Base-by-base conservation (phyloP, 495 filamentous ascomycete species). In the Baudoinia panamericana region DNA sequence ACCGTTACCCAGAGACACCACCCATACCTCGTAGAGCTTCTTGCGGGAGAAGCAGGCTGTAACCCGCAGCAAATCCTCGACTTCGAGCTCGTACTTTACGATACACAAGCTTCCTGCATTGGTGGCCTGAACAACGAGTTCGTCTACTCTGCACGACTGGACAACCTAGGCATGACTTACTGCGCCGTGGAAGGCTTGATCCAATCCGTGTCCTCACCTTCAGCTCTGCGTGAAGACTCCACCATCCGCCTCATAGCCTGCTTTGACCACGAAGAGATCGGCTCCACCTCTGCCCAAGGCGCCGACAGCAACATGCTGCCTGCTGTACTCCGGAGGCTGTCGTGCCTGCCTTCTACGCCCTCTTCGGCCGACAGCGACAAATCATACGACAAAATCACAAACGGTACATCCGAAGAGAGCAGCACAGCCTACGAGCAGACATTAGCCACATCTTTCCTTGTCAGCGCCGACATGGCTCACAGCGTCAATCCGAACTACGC, bases 241-340 rank as follows among this genome's bases (percentile, higher is more conserved):
- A 75, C 71, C 27, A 94, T 96, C 53, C 84, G 90, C 18, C 67
- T 99, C 9, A 79, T 94, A 52, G 75, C 84, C 17, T 76, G 86
- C 51, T 99, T 96, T 58, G 90, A 99, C 58, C 90, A 99, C 64
- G 90, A 99, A 59, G 90, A 99, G 55, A 87, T 96, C 53, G 92
- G 90, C 32, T 92, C 82, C 47, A 71, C 69, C 24, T 88, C 82
- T 7, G 86, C 90, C 5, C 92, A 99, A 51, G 90, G 90, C 50
- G 90, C 90, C 2, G 75, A 87, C 61, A 94, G 85, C 4, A 93
- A 93, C 60, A 67, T 93, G 17, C 75, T 99, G 4, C 92, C 90
- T 0, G 73, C 84, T 22, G 75, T 99, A 30, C 72, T 95, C 39
- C 80, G 84, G 25, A 81, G 90, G 29, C 72, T 99, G 16, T 90